phyloP scores from a whole-genome alignment of 768 basidiomycete genomes.

The Suillus americanus region DNA sequence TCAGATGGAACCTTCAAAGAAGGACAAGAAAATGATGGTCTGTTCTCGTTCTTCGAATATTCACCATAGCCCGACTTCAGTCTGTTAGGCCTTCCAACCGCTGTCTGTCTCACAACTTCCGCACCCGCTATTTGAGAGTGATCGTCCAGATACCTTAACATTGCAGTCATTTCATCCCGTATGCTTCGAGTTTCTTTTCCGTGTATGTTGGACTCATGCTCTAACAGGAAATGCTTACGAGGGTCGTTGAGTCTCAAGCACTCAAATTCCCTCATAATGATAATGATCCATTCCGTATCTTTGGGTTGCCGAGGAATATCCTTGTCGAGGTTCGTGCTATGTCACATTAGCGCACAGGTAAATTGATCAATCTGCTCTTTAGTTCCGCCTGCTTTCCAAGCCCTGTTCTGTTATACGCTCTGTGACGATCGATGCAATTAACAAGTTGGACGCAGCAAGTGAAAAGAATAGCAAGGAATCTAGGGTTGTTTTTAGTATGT shows the following conservation, averaged over 20 bases:
- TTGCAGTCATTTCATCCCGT: constrained; percentile 47
- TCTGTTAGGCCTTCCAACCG: constrained; percentile 42
- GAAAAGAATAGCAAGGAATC: constrained; percentile 48
- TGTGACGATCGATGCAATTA: constrained; percentile 56
- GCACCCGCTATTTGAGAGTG: constrained; percentile 41
- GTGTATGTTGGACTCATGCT: constrained; percentile 5
- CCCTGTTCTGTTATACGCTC: constrained; percentile 74
- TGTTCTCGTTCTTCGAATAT: not conserved
- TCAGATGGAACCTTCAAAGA: not conserved
- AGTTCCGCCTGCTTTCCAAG: constrained; percentile 70
- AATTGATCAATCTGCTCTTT: not conserved
- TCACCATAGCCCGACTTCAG: not conserved
- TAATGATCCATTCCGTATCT: constrained; percentile 55
- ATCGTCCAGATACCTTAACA: constrained; percentile 33
- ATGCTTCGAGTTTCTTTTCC: constrained; percentile 15
- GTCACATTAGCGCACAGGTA: not conserved
- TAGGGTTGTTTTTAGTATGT: constrained; percentile 67
- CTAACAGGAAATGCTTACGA: constrained; percentile 34
- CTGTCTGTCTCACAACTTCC: constrained; percentile 39
- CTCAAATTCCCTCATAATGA: constrained; percentile 44
- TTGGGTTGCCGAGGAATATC: constrained; percentile 70
- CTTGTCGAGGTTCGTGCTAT: constrained; percentile 61
- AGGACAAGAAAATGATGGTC: constrained; percentile 7
- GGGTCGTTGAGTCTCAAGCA: constrained; percentile 42
- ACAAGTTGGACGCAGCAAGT: constrained; percentile 53